Evolutionary conservation across 2,329 filamentous ascomycete species (phyloP), one percentile per base, ranked within the genome.

Genomic region (Arachnopeziza araneosa): DNA sequence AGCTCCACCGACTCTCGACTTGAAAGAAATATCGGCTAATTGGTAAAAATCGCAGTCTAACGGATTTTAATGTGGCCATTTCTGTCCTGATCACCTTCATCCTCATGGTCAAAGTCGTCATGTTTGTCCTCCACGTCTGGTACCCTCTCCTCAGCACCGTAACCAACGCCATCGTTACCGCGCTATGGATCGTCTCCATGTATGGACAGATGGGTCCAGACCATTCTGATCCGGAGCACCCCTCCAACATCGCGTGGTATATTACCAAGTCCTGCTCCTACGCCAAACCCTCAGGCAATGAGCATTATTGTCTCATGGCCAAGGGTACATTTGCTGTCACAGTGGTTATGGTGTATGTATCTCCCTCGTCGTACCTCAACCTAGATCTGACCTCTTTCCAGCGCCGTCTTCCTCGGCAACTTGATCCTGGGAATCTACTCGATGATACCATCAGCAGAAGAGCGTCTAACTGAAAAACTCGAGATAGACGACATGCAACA

Each of bases 41-140:
- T 8, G 54, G 1, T 26, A n/a, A n/a, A 48, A 12, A 3, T 10
- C 10, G 52, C 70, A 93, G 89, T 59, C 78, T 91, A 63, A 91
- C 89, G 54, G 79, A 87, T 67, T 91, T 83, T 76, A 91, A 93
- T 70, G 84, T 92, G 66, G 87, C 87, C 70, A 87, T 92, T 66
- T 88, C 88, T 48, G 82, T 93, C 65, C 78, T 91, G 57, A 86
- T 85, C 60, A 87, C 90, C 72, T 93, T 93, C 77, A 80, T 91
- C 71, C 81, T 91, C 63, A 80, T 93, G 52, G 78, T 81, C 72
- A 92, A 91, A 77, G 79, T 83, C 64, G 83, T 88, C 63, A 79
- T 83, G 69, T 86, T 83, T 75, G 84, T 90, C 69, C 84, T 92
- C 80, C 84, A 87, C 71, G 76, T 87, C 68, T 91, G 85, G 79